Base-by-base conservation (phyloP, 75 land plant genomes). In the Selaginella tamariscina region DNA sequence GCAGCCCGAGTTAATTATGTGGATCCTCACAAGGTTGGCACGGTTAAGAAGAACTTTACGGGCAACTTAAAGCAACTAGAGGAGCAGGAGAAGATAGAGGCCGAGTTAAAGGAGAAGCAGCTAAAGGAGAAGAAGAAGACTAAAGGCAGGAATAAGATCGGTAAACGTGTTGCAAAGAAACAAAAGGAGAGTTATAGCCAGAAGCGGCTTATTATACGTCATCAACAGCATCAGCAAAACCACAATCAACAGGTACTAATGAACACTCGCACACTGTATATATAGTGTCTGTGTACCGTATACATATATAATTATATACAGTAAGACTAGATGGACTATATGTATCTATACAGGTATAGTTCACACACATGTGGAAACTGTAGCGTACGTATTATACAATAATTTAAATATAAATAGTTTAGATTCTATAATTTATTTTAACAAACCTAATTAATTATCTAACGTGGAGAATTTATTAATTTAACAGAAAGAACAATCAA, bases 81-180 rank as follows among this genome's bases (percentile, higher is more conserved):
- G n/a, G 32, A 39, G 29, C 75, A 82, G 70, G 22, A 82, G 44
- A 87, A 80, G 32, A 70, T 44, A 27, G 96, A 94, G 44, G 88
- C 82, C 24, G 82, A 85, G 49, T 39, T 55, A 73, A 75, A 76
- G 88, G 77, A 64, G 74, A 83, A 33, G 86, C 72, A 28, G 83
- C 73, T 24, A 91, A 77, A 13, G 29, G 23, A 65, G n/a, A 90
- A 85, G 74, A 75, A 87, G 49, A 94, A 94, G 77, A 85, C 86
- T 2, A 94, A 94, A 77, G 98, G 98, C 1, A 77, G 85, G 81
- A 83, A 73, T 74, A 94, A 90, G 56, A 85, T 90, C 13, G 83
- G 86, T 62, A 89, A 74, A 68, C 71, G 68, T 55, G 79, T 76
- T 11, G 80, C 65, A 73, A 87, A 83, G 83, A 94, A 82, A 54